Conservation (phyloP, 2,329 filamentous ascomycete species). For the Penicillium sp. region DNA sequence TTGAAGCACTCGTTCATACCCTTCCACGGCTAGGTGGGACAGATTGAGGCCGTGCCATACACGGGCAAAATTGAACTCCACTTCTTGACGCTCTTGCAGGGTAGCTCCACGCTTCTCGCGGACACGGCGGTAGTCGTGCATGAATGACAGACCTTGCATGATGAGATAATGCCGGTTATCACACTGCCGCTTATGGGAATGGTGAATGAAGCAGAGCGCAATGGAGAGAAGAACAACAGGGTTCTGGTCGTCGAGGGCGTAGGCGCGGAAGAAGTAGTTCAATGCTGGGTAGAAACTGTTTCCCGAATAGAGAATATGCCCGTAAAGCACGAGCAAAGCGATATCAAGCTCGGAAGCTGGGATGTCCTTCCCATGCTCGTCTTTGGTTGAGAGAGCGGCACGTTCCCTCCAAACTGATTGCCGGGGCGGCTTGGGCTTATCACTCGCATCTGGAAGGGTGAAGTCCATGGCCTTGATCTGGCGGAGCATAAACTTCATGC, state of each 20-base stretch:
- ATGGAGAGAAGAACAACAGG: slow-evolving; percentile 80
- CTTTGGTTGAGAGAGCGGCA: slow-evolving; percentile 46
- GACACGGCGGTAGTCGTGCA: slow-evolving; percentile 73
- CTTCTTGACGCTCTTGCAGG: slow-evolving; percentile 68
- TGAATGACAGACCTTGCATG: slow-evolving; percentile 81
- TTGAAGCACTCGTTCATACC: slow-evolving; percentile 68
- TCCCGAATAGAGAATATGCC: slow-evolving; percentile 83
- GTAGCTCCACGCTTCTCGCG: slow-evolving; percentile 54
- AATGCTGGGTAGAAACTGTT: slow-evolving; percentile 83
- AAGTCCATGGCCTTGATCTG: slow-evolving; percentile 91
- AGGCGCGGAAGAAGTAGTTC: slow-evolving; percentile 83
- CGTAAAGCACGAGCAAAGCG: slow-evolving; percentile 84
- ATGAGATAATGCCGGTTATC: slow-evolving; percentile 90
- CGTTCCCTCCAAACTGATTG: slow-evolving; percentile 52
- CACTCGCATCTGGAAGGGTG: slow-evolving; percentile 57
- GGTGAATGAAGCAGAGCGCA: slow-evolving; percentile 83
- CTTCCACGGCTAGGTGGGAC: slow-evolving; percentile 72
- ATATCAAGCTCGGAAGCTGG: slow-evolving; percentile 68
- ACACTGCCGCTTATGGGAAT: slow-evolving; percentile 84
- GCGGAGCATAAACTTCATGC: slow-evolving; percentile 88
- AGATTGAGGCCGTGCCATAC: slow-evolving; percentile 78
- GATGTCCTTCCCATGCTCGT: slow-evolving; percentile 45
- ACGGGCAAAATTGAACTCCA: slow-evolving; percentile 79
- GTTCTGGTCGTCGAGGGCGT: slow-evolving; percentile 75
- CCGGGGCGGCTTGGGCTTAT: slow-evolving; percentile 46